Evolutionary conservation across 345 rosid species (phyloP).

Genomic region (Linum tenue): DNA sequence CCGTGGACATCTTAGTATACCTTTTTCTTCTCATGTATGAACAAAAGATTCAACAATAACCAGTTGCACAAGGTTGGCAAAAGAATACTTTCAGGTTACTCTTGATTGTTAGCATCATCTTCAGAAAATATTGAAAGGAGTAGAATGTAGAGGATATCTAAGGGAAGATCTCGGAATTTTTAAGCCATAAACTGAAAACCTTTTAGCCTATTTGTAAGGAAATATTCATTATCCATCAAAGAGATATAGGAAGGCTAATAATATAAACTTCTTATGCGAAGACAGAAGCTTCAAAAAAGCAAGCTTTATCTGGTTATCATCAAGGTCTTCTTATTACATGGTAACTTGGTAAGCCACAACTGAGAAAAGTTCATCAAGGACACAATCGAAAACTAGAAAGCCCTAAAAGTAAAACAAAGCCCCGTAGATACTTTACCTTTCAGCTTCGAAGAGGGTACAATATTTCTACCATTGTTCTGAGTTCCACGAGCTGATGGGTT

Average conservation of each 20-base stretch:
- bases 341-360: constrained; percentile 1
- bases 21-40: too few species aligned
- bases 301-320: background rate
- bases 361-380: background rate
- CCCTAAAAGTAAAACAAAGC: background rate
- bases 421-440: constrained; percentile 23
- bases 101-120: background rate
- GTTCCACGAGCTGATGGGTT: constrained; percentile 10
- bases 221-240: background rate
- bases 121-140: background rate
- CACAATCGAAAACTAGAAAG: background rate
- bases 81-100: background rate
- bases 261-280: background rate
- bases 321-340: constrained; percentile 1
- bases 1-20: too few species aligned
- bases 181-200: background rate
- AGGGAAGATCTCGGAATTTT: background rate
- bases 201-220: background rate
- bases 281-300: background rate
- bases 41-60: background rate
- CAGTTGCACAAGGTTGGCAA: background rate
- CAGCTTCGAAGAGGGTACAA: constrained; percentile 16
- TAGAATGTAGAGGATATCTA: background rate
- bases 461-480: constrained; percentile 12
- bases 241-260: background rate